Conservation (phyloP, 495 filamentous ascomycete genomes). For the Astrocystis sublimbata region DNA sequence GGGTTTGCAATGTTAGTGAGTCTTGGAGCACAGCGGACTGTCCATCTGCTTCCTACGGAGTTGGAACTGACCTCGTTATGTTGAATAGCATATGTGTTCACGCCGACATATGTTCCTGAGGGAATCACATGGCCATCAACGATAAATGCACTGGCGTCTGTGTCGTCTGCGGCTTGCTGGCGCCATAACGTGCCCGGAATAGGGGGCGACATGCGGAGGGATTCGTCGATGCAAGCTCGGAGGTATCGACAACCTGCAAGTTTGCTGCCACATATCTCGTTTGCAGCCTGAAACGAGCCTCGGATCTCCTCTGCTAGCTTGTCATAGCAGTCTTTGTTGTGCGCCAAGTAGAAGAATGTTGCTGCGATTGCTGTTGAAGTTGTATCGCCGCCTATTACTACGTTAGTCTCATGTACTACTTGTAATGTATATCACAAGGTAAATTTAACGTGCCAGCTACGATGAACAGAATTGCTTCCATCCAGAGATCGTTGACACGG, state of each 20-base stretch:
- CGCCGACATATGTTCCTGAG: constrained; percentile 36
- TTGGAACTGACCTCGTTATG: no score
- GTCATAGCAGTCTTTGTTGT: constrained; percentile 40
- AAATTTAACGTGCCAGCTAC: constrained; percentile 18
- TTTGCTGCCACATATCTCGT: constrained; percentile 41
- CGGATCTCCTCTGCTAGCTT: constrained; percentile 44
- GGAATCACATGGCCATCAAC: constrained; percentile 32
- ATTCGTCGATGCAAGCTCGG: constrained; percentile 59
- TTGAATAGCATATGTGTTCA: constrained; percentile 41
- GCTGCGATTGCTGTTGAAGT: constrained; percentile 14
- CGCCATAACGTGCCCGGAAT: constrained; percentile 51
- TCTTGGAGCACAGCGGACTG: no score
- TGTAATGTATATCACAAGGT: background rate
- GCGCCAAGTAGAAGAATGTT: constrained; percentile 21
- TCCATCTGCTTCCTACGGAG: no score
- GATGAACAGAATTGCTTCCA: constrained; percentile 23
- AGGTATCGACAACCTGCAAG: constrained; percentile 49
- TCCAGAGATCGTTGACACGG: constrained; percentile 15
- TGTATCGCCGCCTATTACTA: constrained; percentile 13
- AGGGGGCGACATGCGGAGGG: constrained; percentile 57
- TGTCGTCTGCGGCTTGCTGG: constrained; percentile 18
- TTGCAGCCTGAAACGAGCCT: constrained; percentile 32
- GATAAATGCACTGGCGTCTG: constrained; percentile 42
- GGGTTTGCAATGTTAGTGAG: no score
- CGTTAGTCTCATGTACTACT: background rate